Evolutionary conservation across 768 basidiomycete species (phyloP).

Genomic region (Clathrus columnatus): DNA sequence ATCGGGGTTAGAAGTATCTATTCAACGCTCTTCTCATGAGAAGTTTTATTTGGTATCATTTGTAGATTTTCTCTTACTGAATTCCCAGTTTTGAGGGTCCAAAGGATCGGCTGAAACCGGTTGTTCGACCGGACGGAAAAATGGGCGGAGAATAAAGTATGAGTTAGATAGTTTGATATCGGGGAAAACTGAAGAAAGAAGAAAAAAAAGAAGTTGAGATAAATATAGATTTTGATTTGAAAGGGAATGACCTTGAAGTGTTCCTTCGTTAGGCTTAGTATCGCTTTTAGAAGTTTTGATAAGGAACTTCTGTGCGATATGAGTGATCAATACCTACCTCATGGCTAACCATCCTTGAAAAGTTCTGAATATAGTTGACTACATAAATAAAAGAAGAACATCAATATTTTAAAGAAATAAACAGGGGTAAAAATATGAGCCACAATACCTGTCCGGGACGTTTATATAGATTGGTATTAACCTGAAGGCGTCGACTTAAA

Average conservation of each 20-base stretch:
- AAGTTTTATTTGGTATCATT: conserved; percentile 5
- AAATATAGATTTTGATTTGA: neutral
- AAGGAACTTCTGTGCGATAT: neutral
- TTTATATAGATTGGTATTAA: conserved; percentile 55
- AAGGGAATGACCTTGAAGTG: conserved; percentile 28
- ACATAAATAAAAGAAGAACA: neutral
- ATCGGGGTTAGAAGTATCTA: conserved; percentile 39
- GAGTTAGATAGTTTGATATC: conserved; percentile 58
- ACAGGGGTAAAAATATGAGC: neutral
- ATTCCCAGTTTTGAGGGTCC: conserved; percentile 45
- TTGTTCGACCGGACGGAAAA: conserved; percentile 49
- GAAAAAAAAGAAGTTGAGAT: neutral
- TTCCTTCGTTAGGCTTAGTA: conserved; percentile 62
- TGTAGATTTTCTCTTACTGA: too few species aligned
- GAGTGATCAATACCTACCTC: conserved; percentile 33
- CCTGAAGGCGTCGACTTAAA: conserved; percentile 48
- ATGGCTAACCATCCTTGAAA: conserved; percentile 77
- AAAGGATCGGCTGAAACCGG: conserved; percentile 33
- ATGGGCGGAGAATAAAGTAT: conserved; percentile 66
- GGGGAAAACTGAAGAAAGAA: conserved; percentile 42
- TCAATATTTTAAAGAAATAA: neutral
- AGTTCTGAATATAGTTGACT: conserved; percentile 28
- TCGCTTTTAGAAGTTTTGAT: conserved; percentile 32
- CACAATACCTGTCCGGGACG: conserved; percentile 38
- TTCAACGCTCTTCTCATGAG: neutral